Conservation (phyloP, 345 rosid genomes). For the Eucalyptus guilfoylei region DNA sequence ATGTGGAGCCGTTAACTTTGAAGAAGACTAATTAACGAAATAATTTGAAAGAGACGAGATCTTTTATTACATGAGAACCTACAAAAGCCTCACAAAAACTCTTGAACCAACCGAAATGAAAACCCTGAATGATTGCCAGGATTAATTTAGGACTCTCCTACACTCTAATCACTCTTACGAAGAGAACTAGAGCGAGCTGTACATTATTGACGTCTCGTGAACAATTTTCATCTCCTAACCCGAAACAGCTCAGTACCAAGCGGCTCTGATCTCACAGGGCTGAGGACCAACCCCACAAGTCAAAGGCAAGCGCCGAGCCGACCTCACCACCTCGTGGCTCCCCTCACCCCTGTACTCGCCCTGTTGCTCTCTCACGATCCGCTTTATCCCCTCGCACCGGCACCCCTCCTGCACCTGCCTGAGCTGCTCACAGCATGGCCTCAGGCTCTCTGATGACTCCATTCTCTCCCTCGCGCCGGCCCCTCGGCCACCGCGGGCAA, state of each 20-base stretch:
- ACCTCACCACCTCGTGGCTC: neutral
- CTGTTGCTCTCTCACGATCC: neutral
- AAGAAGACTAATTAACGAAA: neutral
- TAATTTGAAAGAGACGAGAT: neutral
- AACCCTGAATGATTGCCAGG: neutral
- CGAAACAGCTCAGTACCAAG: neutral
- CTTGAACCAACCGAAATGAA: neutral
- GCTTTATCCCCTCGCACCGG: neutral
- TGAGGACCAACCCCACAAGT: neutral
- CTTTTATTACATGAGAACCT: neutral
- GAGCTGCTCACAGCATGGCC: neutral
- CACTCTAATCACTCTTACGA: neutral
- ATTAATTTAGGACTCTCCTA: neutral
- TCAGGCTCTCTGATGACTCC: neutral
- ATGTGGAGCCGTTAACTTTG: neutral
- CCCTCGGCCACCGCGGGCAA: neutral
- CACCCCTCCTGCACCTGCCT: neutral
- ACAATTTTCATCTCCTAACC: neutral
- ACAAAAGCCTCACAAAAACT: neutral
- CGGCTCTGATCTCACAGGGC: neutral
- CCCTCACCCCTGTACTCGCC: neutral
- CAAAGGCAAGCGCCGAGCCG: neutral
- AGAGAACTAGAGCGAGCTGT: neutral
- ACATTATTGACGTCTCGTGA: neutral
- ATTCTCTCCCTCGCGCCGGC: neutral